Evolutionary conservation across 129 eudicot genomes (phyloP).

Genomic region (Pseudognaphalium luteoalbum): DNA sequence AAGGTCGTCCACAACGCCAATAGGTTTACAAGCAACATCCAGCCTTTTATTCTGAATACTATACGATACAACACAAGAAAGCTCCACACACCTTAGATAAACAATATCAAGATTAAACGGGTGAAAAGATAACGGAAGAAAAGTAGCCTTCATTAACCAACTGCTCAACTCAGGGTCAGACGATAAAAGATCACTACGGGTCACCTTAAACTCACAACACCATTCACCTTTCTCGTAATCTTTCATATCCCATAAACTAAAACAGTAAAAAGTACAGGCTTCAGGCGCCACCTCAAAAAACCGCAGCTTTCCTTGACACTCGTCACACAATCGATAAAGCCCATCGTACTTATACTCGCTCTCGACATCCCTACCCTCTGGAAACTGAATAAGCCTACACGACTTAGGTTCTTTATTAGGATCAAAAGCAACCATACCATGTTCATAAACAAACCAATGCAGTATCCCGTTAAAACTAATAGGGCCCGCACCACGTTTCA

Average conservation of each 20-base stretch:
- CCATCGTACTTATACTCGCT: conserved; percentile 41
- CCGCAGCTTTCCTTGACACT: conserved; percentile 38
- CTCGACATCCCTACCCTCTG: conserved; percentile 35
- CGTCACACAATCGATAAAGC: conserved; percentile 48
- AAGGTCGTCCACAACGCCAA: conserved; percentile 47
- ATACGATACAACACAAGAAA: conserved; percentile 46
- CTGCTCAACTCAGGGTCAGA: conserved; percentile 34
- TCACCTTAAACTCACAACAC: conserved; percentile 41
- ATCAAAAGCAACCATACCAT: conserved; percentile 56
- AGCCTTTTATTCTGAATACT: conserved; percentile 32
- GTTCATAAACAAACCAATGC: conserved; percentile 50
- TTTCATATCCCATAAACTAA: conserved; percentile 50
- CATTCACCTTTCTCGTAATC: conserved; percentile 52
- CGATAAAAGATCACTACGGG: conserved; percentile 47
- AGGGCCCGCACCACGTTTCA: conserved; percentile 55
- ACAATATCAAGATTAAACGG: conserved; percentile 45
- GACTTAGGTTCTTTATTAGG: conserved; percentile 32
- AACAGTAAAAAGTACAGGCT: conserved; percentile 27
- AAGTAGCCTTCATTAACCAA: conserved; percentile 30
- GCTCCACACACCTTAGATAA: conserved; percentile 51
- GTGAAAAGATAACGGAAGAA: conserved; percentile 49
- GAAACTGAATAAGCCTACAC: conserved; percentile 36
- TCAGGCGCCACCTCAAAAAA: conserved; percentile 47
- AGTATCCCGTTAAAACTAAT: conserved; percentile 38
- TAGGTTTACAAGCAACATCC: conserved; percentile 40